These are phyloP conservation scores for Ulvella scutata DNA, from an alignment of 139 green algal genomes.

Conservation along the genomic window DNA sequence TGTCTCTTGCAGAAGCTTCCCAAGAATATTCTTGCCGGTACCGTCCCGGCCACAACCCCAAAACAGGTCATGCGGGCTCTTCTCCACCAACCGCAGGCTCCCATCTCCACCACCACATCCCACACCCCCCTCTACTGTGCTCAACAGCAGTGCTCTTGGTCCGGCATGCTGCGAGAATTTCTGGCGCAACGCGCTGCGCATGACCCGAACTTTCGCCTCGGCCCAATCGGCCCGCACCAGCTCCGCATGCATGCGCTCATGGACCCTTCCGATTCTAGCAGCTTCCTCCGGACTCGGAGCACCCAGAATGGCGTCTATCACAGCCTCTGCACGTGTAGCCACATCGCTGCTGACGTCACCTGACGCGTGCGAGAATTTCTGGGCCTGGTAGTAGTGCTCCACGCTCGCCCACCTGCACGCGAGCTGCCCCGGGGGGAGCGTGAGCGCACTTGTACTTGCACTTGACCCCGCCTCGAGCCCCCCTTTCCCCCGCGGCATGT, in stretches of 20 bases:
- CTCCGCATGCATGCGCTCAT: conserved; percentile 43
- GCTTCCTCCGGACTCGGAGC: conserved; percentile 77
- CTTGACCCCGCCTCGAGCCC: neutral
- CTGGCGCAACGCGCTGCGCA: conserved; percentile 53
- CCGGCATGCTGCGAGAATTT: conserved; percentile 72
- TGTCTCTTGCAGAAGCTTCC: conserved; percentile 58
- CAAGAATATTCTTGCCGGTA: conserved; percentile 70
- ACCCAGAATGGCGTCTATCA: conserved; percentile 48
- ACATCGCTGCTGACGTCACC: neutral
- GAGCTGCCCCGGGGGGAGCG: neutral
- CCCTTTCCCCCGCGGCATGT: conserved; percentile 28
- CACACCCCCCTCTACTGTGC: conserved; percentile 18
- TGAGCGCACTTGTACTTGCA: neutral
- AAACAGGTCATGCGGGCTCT: conserved; percentile 66
- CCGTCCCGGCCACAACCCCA: conserved; percentile 79
- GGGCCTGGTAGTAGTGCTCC: conserved; percentile 80
- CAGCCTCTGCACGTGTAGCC: conserved; percentile 12
- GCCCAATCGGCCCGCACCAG: conserved; percentile 73
- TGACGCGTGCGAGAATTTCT: conserved; percentile 18
- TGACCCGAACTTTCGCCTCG: conserved; percentile 57
- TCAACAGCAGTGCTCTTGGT: conserved; percentile 59
- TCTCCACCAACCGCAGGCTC: conserved; percentile 42
- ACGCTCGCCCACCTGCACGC: conserved; percentile 40
- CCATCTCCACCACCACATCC: neutral
- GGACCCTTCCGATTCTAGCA: conserved; percentile 47